Evolutionary conservation across 176 grass and related monocot genomes (phyloP).

Genomic region (Hordeum marinum): DNA sequence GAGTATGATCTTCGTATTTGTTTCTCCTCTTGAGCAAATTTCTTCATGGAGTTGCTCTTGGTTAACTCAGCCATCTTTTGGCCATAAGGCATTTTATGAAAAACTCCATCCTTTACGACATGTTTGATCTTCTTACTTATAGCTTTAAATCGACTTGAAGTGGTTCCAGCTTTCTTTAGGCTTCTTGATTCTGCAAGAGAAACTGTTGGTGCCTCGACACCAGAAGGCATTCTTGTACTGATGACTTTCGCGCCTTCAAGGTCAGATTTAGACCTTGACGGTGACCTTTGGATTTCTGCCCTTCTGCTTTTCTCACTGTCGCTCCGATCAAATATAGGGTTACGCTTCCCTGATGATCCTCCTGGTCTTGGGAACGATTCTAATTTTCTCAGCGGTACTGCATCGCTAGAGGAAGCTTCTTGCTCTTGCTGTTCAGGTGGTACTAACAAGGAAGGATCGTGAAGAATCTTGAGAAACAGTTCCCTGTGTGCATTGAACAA

Average conservation of each 20-base stretch:
- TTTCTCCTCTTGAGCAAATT: slow-evolving; percentile 35
- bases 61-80: slow-evolving; percentile 36
- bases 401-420: slow-evolving; percentile 34
- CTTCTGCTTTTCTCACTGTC: slow-evolving; percentile 28
- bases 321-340: slow-evolving; percentile 48
- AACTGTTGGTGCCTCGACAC: slow-evolving; percentile 16
- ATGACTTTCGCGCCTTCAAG: slow-evolving; percentile 34
- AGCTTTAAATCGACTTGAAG: slow-evolving; percentile 47
- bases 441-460: slow-evolving; percentile 51
- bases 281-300: slow-evolving; percentile 27
- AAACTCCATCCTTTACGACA: slow-evolving; percentile 56
- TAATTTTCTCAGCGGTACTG: slow-evolving; percentile 18
- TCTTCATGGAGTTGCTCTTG: slow-evolving; percentile 21
- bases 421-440: slow-evolving; percentile 34
- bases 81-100: slow-evolving; percentile 61
- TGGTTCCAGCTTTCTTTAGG: slow-evolving; percentile 25
- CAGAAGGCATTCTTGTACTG: slow-evolving; percentile 33
- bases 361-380: slow-evolving; percentile 40
- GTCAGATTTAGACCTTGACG: slow-evolving; percentile 2
- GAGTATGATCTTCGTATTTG: slow-evolving; percentile 58
- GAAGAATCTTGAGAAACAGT: slow-evolving; percentile 63
- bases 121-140: slow-evolving; percentile 62
- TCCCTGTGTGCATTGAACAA: slow-evolving; percentile 56
- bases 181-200: slow-evolving; percentile 34
- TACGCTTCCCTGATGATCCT: slow-evolving; percentile 38